A percentile compares a stretch with the other conserved stretches of the same genome.
phyloP scores from a whole-genome alignment of 2,329 filamentous ascomycete genomes.

The Aspergillus alliaceus region DNA sequence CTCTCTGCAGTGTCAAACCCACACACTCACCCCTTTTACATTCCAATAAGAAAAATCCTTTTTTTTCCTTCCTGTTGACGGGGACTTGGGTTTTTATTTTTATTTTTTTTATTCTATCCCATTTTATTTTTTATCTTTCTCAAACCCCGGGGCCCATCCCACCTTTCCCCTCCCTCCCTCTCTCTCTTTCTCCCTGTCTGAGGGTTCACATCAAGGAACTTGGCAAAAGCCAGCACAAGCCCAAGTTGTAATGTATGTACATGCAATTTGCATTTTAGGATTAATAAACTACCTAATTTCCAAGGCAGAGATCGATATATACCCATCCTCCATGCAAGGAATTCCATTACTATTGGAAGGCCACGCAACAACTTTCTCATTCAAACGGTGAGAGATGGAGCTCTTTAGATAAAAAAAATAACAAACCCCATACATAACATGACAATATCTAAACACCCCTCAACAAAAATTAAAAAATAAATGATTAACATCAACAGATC shows the following conservation, averaged over 20 bases:
- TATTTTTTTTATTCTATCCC: not conserved
- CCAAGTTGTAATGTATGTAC: not conserved
- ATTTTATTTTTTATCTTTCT: not conserved
- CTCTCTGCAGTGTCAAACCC: not conserved
- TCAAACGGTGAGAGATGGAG: too few relatives aligned
- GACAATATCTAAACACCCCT: too few relatives aligned
- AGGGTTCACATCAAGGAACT: not conserved
- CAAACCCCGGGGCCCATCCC: not conserved
- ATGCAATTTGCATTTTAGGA: not conserved
- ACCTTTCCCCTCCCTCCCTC: not conserved
- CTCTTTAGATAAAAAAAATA: too few relatives aligned
- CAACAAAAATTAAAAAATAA: too few relatives aligned
- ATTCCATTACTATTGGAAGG: slow-evolving; percentile 4
- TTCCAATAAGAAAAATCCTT: slow-evolving; percentile 1
- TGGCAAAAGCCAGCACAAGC: not conserved
- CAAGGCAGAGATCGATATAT: not conserved
- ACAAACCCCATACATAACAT: too few relatives aligned
- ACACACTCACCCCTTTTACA: not conserved
- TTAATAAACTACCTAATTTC: not conserved
- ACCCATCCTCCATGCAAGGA: slow-evolving; percentile 10
- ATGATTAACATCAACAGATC: too few relatives aligned
- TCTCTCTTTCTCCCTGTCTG: not conserved
- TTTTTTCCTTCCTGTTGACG: not conserved
- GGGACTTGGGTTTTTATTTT: not conserved
- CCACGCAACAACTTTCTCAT: not conserved